Base-by-base conservation (phyloP, 345 rosid species). In the Hypericum androsaemum region DNA sequence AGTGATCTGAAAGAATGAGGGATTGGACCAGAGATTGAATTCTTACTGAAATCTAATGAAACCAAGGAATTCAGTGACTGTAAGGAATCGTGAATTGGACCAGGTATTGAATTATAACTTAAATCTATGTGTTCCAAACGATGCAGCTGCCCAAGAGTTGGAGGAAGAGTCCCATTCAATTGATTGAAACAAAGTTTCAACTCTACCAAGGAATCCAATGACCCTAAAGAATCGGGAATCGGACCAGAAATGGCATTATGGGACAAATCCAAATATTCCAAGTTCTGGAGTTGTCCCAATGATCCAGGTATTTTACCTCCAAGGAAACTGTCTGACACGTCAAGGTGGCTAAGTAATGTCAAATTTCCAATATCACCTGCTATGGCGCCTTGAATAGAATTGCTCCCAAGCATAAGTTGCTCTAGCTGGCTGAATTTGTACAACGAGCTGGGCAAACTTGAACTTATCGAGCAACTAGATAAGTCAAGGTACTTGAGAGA, bases 1-100 rank as follows among this genome's bases (percentile, higher is more conserved):
- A 67, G 12, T 39, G 43, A 47, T 37, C 22, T 13, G 0, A 72
- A 2, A n/a, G 53, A 52, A 2, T 11, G 6, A 14, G 77, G 63
- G n/a, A 68, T 46, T 8, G 15, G 44, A 50, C 71, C 68, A 0
- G 50, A 68, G 12, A 73, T 58, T 0, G 58, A 73, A 43, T 64
- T 64, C 0, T 1, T 2, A 2, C 45, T 3, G 2, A 68, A 43
- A 11, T 1, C 9, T 17, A 68, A 22, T 16, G 8, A 14, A 22
- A 32, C 35, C 1, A 68, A 39, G 8, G 16, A 9, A 16, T 47
- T 54, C 45, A 73, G 61, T 9, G 7, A 17, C 7, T 7, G 39
- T 28, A 64, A 8, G 22, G 47, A 53, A 61, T 47, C 28, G 37
- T 47, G 38, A 41, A 73, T 1, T 8, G 61, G 60, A 13, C 73